Evolutionary conservation across 2,329 filamentous ascomycete species (phyloP).

Genomic region (Beauveria medogensis): DNA sequence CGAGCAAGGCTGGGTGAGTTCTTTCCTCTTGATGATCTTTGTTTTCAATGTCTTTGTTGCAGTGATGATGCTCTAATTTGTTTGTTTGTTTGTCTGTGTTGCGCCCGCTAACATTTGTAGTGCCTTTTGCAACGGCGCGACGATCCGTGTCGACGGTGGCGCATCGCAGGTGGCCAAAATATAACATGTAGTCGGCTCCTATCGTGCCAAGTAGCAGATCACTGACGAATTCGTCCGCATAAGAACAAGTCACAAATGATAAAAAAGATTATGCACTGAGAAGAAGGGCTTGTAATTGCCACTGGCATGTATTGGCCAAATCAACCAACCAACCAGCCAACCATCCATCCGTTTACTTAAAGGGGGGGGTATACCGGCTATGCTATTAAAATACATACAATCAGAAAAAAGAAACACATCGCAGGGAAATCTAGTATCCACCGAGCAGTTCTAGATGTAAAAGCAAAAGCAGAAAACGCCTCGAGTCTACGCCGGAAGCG

Average conservation of each 20-base stretch:
- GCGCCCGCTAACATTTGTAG: slow-evolving; percentile 16
- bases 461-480: slow-evolving; percentile 2
- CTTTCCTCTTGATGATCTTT: not conserved
- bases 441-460: not conserved
- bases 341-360: not conserved
- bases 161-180: slow-evolving; percentile 37
- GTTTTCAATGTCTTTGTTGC: not conserved
- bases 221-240: not conserved
- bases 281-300: not conserved
- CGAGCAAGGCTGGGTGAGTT: slow-evolving; percentile 53
- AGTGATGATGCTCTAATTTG: no score
- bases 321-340: not conserved
- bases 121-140: slow-evolving; percentile 56
- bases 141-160: slow-evolving; percentile 55
- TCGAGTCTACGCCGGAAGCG: not conserved
- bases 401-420: not conserved
- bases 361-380: slow-evolving; percentile 6
- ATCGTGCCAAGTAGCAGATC: not conserved
- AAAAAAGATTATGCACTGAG: not conserved
- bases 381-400: slow-evolving; percentile 9
- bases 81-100: not conserved
- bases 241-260: not conserved
- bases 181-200: slow-evolving; percentile 18
- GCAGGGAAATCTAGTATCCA: not conserved
- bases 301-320: not conserved